Base-by-base conservation (phyloP, 2,329 filamentous ascomycete genomes). In the Fusarium siculi region DNA sequence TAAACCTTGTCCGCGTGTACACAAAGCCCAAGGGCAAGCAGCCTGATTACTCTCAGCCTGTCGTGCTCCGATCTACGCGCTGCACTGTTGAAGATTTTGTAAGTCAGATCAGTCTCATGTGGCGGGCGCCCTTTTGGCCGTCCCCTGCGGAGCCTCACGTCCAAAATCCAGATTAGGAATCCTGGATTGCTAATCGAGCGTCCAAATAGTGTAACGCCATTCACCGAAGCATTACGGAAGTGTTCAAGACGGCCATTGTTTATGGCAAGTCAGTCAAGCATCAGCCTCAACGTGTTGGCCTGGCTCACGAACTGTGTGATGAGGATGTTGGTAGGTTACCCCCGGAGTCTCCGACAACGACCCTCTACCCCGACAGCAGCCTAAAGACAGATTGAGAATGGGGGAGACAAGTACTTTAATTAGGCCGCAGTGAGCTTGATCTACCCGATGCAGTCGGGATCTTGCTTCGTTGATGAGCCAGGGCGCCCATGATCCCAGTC, bases 181-280 rank as follows among this genome's bases (percentile, higher is more conserved):
- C 44, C 50, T 44, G 67, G 71, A 63, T 73, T 63, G 70, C 76
- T 81, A 70, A 80, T 80, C 69, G 82, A 83, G 86, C 79, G 86
- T 52, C 56, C 65, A 62, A 47, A 54, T 80, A 97, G 95, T 99
- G 96, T 85, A 97, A 98, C 85, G 90, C 94, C 75, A 99, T 99
- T 81, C 96, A 99, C 85, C 94, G 96, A 82, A 97, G 91, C 63
- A 98, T 99, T 81, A 89, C 96, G 63, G 96, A 99, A 78, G 92
- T 97, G 77, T 99, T 99, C 88, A 97, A 96, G 84, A 90, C 92
- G 70, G 96, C 96, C 61, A 92, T 99, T 80, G 96, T 99, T 46
- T 99, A 98, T 83, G 96, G 96, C 76, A 96, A 96, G 82, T 98
- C 95, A 63, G 96, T 98, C 76, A 98, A 98, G 88, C 96, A 99